Conservation (phyloP, 495 filamentous ascomycete species). For the Parmelia sp. region DNA sequence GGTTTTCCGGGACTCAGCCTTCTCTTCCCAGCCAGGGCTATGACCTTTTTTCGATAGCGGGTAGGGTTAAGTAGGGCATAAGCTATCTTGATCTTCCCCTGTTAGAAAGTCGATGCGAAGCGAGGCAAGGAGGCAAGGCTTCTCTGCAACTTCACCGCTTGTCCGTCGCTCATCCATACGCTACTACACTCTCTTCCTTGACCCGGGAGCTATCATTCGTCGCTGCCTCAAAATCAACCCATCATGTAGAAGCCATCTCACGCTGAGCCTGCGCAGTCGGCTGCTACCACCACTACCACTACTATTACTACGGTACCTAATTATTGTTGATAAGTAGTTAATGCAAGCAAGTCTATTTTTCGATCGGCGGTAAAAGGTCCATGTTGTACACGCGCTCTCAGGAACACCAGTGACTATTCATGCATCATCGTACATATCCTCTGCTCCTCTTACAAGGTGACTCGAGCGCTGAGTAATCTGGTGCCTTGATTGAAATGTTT, state of each 20-base stretch:
- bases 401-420: not conserved
- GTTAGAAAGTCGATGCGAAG: conserved; percentile 3
- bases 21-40: not conserved
- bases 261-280: not conserved
- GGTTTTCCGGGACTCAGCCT: not conserved
- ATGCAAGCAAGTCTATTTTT: not conserved
- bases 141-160: not conserved
- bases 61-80: not conserved
- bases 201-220: not conserved
- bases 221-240: not conserved
- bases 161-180: not conserved
- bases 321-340: too few relatives aligned
- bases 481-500: not conserved
- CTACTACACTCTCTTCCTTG: not conserved
- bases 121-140: too few relatives aligned
- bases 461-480: not conserved
- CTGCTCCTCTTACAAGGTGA: not conserved
- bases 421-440: not conserved
- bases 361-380: not conserved
- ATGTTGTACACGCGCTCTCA: conserved; percentile 3
- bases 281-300: too few relatives aligned
- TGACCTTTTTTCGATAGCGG: not conserved
- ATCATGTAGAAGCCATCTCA: too few relatives aligned
- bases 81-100: conserved; percentile 6
- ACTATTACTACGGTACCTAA: too few relatives aligned